These are phyloP conservation scores for Alectoria sarmentosa DNA, from an alignment of 495 filamentous ascomycete genomes.

Conservation along the genomic window DNA sequence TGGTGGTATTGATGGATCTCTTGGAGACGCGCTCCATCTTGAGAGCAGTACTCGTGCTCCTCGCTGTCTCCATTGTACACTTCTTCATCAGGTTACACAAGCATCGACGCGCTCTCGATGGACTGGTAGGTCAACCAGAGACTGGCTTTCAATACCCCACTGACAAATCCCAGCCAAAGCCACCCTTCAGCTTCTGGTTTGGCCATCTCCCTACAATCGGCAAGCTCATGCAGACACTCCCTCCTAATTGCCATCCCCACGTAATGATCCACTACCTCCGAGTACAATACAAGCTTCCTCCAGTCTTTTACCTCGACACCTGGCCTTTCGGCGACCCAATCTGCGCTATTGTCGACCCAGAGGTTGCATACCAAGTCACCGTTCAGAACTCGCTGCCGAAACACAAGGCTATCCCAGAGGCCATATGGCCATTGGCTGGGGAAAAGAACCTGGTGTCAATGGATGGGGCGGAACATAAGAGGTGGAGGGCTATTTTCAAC, in stretches of 20 bases:
- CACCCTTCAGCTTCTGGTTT: constrained; percentile 18
- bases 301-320: constrained; percentile 33
- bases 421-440: constrained; percentile 28
- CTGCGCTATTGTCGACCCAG: constrained; percentile 37
- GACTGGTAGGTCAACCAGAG: constrained; percentile 11
- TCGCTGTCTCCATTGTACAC: constrained; percentile 5
- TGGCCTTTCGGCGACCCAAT: constrained; percentile 32
- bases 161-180: constrained; percentile 18
- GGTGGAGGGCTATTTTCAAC: constrained; percentile 33
- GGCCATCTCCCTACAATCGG: constrained; percentile 16
- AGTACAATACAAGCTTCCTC: constrained; percentile 27
- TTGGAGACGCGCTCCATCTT: neutral
- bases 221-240: constrained; percentile 16
- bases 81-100: constrained; percentile 14
- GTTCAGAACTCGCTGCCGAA: constrained; percentile 25
- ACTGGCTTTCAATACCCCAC: neutral
- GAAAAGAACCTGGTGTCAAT: constrained; percentile 28
- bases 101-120: constrained; percentile 10
- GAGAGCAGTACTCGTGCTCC: constrained; percentile 1
- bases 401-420: constrained; percentile 16
- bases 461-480: constrained; percentile 31
- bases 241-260: constrained; percentile 27
- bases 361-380: constrained; percentile 36
- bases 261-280: constrained; percentile 22
- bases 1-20: neutral